Percentiles rank a stretch among this genome's conserved stretches.
phyloP scores from a whole-genome alignment of 306 rosid genomes.

The Corylus avellana region DNA sequence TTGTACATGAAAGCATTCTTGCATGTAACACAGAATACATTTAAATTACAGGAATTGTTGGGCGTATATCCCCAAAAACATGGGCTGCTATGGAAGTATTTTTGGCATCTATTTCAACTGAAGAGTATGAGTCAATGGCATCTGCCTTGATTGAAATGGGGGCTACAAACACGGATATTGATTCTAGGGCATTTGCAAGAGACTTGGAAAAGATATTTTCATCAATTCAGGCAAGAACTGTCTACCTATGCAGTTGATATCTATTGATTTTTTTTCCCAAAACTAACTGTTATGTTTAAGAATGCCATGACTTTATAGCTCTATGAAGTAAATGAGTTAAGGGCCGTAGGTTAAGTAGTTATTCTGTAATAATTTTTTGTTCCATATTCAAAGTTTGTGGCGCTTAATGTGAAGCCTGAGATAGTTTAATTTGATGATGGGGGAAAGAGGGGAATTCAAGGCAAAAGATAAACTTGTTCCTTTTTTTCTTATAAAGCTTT shows the following conservation, averaged over 20 bases:
- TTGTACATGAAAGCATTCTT: not conserved
- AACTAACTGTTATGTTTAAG: not conserved
- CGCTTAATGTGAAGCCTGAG: not conserved
- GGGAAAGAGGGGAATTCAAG: not conserved
- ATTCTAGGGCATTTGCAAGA: slow-evolving; percentile 69
- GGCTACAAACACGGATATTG: slow-evolving; percentile 71
- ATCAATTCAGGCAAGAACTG: slow-evolving; percentile 69
- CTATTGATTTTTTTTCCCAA: not conserved
- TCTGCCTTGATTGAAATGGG: slow-evolving; percentile 96
- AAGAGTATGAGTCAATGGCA: slow-evolving; percentile 92
- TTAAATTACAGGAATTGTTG: slow-evolving; percentile 76
- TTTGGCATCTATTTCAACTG: slow-evolving; percentile 80
- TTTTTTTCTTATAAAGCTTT: not conserved
- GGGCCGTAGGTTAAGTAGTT: not conserved
- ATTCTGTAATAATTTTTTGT: not conserved
- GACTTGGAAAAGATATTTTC: slow-evolving; percentile 87
- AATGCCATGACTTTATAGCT: not conserved
- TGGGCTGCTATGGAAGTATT: slow-evolving; percentile 97
- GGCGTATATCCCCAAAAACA: slow-evolving; percentile 84
- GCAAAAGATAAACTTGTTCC: not conserved
- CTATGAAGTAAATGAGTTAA: not conserved
- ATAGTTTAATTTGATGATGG: not conserved
- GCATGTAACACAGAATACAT: slow-evolving; percentile 12
- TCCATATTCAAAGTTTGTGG: not conserved
- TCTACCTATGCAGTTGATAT: not conserved